Percentiles rank a stretch among this genome's conserved stretches.
Evolutionary conservation across 495 filamentous ascomycete genomes (phyloP).

Genomic region (Astrothelium macrocarpum): DNA sequence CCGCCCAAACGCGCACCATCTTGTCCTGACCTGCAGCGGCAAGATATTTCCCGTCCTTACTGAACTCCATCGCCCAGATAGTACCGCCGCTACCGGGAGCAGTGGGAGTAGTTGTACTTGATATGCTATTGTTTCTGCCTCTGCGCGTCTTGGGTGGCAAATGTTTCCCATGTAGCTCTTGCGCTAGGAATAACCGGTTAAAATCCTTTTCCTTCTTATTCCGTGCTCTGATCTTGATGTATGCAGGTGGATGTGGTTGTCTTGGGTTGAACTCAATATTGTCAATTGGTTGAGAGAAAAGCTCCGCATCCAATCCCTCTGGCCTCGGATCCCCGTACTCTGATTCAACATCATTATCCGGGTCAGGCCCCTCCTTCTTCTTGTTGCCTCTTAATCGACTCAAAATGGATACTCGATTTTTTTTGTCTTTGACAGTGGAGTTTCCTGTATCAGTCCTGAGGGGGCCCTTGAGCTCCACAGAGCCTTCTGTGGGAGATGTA

Average conservation of each 20-base stretch:
- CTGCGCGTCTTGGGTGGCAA: constrained; percentile 22
- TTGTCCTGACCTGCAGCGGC: constrained; percentile 83
- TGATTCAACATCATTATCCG: constrained; percentile 45
- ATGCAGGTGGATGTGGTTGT: constrained; percentile 80
- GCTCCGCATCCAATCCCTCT: constrained; percentile 70
- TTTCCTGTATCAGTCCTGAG: constrained; percentile 19
- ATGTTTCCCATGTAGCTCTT: constrained; percentile 51
- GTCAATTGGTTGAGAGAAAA: constrained; percentile 67
- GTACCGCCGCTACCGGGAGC: constrained; percentile 38
- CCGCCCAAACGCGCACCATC: constrained; percentile 81
- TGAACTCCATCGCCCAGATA: constrained; percentile 88
- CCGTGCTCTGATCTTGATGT: constrained; percentile 73
- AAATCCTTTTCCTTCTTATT: constrained; percentile 81
- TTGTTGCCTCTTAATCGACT: constrained; percentile 78
- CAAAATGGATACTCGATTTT: constrained; percentile 83
- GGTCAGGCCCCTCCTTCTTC: constrained; percentile 50
- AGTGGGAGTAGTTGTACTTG: constrained; percentile 9
- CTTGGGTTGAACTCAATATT: constrained; percentile 73
- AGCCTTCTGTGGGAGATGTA: constrained; percentile 12
- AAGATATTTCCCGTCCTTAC: constrained; percentile 83
- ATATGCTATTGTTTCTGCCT: neutral
- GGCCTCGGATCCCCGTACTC: constrained; percentile 59
- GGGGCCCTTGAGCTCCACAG: neutral
- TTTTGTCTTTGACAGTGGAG: constrained; percentile 29
- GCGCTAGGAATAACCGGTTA: constrained; percentile 78